phyloP scores from a whole-genome alignment of 163 green algal genomes.

The Coccomyxa subellipsoidea region DNA sequence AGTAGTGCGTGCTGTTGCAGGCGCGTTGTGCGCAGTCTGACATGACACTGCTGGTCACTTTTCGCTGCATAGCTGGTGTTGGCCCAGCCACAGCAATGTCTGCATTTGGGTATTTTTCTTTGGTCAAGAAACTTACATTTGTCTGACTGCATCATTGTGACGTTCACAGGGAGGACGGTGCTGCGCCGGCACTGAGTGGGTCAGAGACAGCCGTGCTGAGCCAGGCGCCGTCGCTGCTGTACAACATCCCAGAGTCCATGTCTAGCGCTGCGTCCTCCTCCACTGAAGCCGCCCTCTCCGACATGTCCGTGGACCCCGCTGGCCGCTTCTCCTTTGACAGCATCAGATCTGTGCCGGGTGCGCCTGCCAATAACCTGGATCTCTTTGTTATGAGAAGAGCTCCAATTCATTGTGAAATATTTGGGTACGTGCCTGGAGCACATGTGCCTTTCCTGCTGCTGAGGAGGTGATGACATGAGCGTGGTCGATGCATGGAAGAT shows the following conservation, averaged over 20 bases:
- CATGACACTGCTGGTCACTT: too few relatives aligned
- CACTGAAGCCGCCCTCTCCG: background rate
- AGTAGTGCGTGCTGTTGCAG: too few relatives aligned
- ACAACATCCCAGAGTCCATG: background rate
- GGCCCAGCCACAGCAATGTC: too few relatives aligned
- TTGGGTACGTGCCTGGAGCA: too few relatives aligned
- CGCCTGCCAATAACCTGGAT: too few relatives aligned
- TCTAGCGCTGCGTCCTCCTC: background rate
- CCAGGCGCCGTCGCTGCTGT: background rate
- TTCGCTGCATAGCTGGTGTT: too few relatives aligned
- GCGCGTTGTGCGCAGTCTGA: too few relatives aligned
- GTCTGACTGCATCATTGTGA: background rate
- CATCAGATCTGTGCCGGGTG: conserved; percentile 12
- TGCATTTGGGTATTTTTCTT: too few relatives aligned
- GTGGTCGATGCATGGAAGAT: too few relatives aligned
- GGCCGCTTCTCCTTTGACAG: conserved; percentile 8
- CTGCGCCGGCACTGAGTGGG: background rate
- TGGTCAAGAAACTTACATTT: background rate
- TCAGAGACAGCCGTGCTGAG: background rate
- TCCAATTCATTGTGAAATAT: too few relatives aligned
- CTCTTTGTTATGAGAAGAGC: background rate
- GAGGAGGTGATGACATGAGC: too few relatives aligned
- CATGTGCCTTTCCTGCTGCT: too few relatives aligned
- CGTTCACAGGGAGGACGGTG: background rate
- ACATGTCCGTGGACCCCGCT: background rate